phyloP scores from a whole-genome alignment of 306 rosid species.

The Pterocarpus santalinus region DNA sequence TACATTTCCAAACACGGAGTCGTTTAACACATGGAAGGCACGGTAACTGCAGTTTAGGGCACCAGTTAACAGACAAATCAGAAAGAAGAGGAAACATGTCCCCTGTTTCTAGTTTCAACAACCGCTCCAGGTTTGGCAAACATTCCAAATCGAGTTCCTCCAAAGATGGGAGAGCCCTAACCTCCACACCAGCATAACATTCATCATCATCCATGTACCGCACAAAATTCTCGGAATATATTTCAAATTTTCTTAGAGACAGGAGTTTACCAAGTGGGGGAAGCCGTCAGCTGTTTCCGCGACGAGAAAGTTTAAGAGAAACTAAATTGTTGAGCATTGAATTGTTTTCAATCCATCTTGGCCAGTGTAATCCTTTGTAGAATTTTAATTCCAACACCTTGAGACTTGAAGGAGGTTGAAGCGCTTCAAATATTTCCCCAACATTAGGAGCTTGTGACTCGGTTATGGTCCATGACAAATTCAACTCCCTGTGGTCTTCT shows the following conservation, averaged over 20 bases:
- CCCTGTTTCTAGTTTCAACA: neutral
- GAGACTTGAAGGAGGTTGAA: neutral
- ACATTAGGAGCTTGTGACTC: too few species aligned
- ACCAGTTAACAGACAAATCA: accelerated
- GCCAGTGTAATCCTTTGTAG: neutral
- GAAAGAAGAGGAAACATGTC: neutral
- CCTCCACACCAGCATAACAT: neutral
- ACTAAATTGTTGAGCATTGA: neutral
- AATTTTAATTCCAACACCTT: neutral
- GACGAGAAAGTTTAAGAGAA: neutral
- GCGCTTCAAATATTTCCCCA: conserved; percentile 4
- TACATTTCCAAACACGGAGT: neutral
- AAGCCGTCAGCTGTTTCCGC: neutral
- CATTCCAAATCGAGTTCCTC: too few species aligned
- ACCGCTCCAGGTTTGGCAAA: neutral
- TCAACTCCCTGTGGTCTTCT: neutral
- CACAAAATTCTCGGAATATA: neutral
- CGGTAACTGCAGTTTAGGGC: neutral
- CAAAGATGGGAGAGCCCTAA: neutral
- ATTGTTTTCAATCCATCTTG: neutral
- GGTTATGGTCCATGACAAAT: neutral
- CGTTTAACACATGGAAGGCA: neutral
- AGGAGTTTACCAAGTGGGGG: neutral
- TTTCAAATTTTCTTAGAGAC: neutral
- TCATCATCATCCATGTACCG: conserved; percentile 1